Base-by-base conservation (phyloP, 2,329 filamentous ascomycete genomes). In the Chaetomium sp. region DNA sequence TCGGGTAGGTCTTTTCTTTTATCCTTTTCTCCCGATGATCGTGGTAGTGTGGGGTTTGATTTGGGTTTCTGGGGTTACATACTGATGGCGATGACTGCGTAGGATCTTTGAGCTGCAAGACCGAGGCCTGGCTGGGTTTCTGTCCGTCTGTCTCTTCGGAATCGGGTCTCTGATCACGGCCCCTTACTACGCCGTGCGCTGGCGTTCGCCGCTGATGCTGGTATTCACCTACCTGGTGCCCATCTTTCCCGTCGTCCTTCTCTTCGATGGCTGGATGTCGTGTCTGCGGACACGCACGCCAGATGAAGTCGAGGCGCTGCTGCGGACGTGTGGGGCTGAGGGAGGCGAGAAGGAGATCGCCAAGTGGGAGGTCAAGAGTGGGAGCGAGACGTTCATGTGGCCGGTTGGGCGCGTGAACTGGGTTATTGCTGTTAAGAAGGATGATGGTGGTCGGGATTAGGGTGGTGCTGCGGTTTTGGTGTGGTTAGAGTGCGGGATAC, bases 81-180 rank as follows among this genome's bases (percentile, higher is more conserved):
- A 32, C 6, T 43, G 51, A 44, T 49, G 34, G 51, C 33, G 3
- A 14, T 32, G 27, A 2, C 36, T 44, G 11, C 12, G 53, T 42
- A 76, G 76, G 7, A 87, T 91, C 57, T 84, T 90, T 59, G 87
- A 90, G 70, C 76, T 90, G n/a, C 86, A 89, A 68, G 83, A 86
- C 61, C 80, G 87, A 36, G 76, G 75, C 12, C 60, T 84, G 1
- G 68, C 74, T 2, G 79, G 81, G 37, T 68, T 86, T 42, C 58
- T 85, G 27, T 76, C 79, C 3, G 74, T 80, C 44, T 70, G 78
- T 38, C 62, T 79, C 9, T 74, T 85, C 55, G 79, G 80, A 6
- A 60, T 81, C 42, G 75, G 77, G 46, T 75, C 79, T 58, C 59
- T 84, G 12, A 60, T 78, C 32, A 65, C 76, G 34, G 78, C 80